Evolutionary conservation across 2,329 filamentous ascomycete species (phyloP).

Genomic region (Thielaviopsis ethacetica): DNA sequence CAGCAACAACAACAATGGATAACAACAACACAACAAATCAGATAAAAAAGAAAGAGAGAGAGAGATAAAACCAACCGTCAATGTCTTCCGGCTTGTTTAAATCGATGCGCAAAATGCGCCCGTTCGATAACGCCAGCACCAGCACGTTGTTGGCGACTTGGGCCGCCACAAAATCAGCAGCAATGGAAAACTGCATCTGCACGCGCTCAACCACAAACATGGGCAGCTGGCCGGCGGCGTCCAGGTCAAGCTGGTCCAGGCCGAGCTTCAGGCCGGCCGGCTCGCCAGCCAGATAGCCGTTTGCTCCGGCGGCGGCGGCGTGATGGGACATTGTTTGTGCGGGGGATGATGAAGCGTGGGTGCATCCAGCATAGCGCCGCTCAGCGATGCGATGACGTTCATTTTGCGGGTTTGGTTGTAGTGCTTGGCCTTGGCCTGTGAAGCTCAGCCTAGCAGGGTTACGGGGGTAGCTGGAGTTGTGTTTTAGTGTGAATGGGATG

Average conservation of each 20-base stretch:
- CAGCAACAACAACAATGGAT: too few relatives aligned
- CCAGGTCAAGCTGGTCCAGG: conserved; percentile 27
- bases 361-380: neutral
- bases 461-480: too few relatives aligned
- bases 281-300: conserved; percentile 52
- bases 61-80: conserved; percentile 43
- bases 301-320: conserved; percentile 35
- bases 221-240: conserved; percentile 50
- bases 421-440: too few relatives aligned
- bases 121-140: conserved; percentile 78
- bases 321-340: conserved; percentile 47
- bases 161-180: conserved; percentile 87
- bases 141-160: conserved; percentile 97
- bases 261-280: conserved; percentile 34
- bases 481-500: too few relatives aligned
- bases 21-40: neutral
- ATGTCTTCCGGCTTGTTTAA: conserved; percentile 88
- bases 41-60: neutral
- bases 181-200: conserved; percentile 83
- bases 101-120: conserved; percentile 85
- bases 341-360: neutral
- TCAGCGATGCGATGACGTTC: neutral
- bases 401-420: too few relatives aligned
- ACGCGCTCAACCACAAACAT: conserved; percentile 93
- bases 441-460: too few relatives aligned